Conservation (phyloP, 495 filamentous ascomycete species). For the Usnea hakonensis region DNA sequence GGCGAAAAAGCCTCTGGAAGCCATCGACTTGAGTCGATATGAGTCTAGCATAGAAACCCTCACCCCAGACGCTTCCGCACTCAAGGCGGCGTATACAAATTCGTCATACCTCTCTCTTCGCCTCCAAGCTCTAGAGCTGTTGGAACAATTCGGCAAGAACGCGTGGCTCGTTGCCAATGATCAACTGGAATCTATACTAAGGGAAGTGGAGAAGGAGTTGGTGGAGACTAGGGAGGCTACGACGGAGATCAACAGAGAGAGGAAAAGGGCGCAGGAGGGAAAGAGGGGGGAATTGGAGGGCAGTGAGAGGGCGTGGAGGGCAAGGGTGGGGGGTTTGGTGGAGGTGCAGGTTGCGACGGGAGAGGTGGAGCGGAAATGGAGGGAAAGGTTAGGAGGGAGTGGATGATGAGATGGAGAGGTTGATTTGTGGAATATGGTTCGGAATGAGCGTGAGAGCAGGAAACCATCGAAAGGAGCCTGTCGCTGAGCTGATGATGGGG, state of each 20-base stretch:
- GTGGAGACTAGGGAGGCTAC: conserved; percentile 54
- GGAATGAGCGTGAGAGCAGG: neutral
- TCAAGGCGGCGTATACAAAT: conserved; percentile 5
- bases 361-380: conserved; percentile 50
- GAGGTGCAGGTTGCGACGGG: conserved; percentile 68
- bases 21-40: conserved; percentile 77
- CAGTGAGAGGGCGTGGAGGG: conserved; percentile 66
- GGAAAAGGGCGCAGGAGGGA: conserved; percentile 55
- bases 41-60: conserved; percentile 46
- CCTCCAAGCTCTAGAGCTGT: conserved; percentile 11
- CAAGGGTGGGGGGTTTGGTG: conserved; percentile 60
- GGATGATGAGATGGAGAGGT: neutral
- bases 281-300: conserved; percentile 53
- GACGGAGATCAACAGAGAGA: conserved; percentile 61
- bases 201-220: conserved; percentile 68
- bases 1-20: conserved; percentile 45
- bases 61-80: conserved; percentile 17
- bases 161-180: conserved; percentile 76
- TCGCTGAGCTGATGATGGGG: neutral
- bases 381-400: conserved; percentile 43
- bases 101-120: conserved; percentile 12
- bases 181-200: conserved; percentile 65
- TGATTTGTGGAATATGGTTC: neutral
- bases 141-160: conserved; percentile 20
- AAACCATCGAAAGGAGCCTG: neutral